Base-by-base conservation (phyloP, 495 filamentous ascomycete species). In the Lophiostoma macrostomum region DNA sequence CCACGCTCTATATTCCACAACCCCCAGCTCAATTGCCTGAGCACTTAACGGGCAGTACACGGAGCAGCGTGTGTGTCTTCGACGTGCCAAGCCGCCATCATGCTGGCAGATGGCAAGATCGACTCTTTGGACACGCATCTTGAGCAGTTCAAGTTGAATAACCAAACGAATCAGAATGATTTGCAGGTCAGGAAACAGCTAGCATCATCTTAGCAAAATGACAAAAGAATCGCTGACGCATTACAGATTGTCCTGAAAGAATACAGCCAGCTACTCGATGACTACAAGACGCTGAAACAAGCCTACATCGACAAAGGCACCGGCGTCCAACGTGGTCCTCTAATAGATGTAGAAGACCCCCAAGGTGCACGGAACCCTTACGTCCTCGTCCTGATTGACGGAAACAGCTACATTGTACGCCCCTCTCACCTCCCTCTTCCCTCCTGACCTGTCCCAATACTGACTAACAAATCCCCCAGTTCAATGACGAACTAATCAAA, bases 291-390 rank as follows among this genome's bases (percentile, higher is more conserved):
- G 0, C 67, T 82, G 24, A 77, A 76, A 56, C 80, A 74, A 58
- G 77, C 80, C 55, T 78, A 77, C 41, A 78, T 81, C 58, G 76
- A 80, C 41, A 77, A 79, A 46, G 23, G 24, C 41, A 32, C 8
- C 2, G 28, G 20, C 35, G n/a, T n/a, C n/a, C n/a, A n/a, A n/a
- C n/a, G n/a, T n/a, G n/a, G n/a, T n/a, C n/a, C n/a, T n/a, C n/a
- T n/a, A 76, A 76, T 36, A 77, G 78, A 71, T 4, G 67, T 76
- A 0, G 76, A 79, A 53, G 73, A 71, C 25, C 78, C 78, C 68
- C 78, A 81, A 60, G 71, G 71, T 42, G 63, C 78, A 50, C 74
- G 72, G n/a, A 82, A 79, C 56, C 75, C 81, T 2, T 84, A 82
- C 50, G 76, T 78, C 0, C 69, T 82, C 14, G 77, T 83, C 7